Evolutionary conservation across 1,284 basidiomycete species (phyloP), one percentile per base, ranked within the genome.

Genomic region (Apiotrichum gracile): DNA sequence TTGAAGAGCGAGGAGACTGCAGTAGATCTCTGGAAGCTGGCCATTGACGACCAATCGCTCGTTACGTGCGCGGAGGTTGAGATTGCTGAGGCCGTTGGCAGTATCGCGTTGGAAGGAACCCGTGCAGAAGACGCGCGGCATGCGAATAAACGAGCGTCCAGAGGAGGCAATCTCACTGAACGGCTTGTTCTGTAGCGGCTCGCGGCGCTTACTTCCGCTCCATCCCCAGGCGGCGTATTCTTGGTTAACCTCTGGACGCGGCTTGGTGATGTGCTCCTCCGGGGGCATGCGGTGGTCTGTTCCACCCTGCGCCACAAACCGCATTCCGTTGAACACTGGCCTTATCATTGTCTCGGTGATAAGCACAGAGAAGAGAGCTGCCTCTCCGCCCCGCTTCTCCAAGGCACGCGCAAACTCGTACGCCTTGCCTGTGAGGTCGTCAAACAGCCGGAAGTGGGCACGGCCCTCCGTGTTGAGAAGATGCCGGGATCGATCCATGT

Each of bases 11-110:
- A 91, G 77, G 38, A 94, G 78, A 12, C 79, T 61, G 64, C 84
- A 85, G 67, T 92, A 93, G 19, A 86, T 76, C 68, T 88, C 84
- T 14, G 83, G 81, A 33, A 93, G 77, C 59, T 84, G 81, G 61
- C 85, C 77, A 41, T 79, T 79, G 29, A 79, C 63, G 9, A 77
- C 60, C 13, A 69, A 52, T 6, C 62, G 61, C 24, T 68, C 61
- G 1, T 73, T 58, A 14, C 65, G 58, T 22, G 63, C 55, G 0
- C 61, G 63, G 27, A 67, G 26, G 12, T 58, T 59, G 51, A 61
- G 57, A 41, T 63, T 58, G 10, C 63, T 47, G 4, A 40, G 52
- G n/a, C 39, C 49, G 7, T 55, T 54, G 4, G 54, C 38, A 1
- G 21, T 10, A 40, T 48, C 41, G 22, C 58, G 57, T 16, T 58